Conservation (phyloP, 2,329 filamentous ascomycete genomes). For the Fusarium sp. region DNA sequence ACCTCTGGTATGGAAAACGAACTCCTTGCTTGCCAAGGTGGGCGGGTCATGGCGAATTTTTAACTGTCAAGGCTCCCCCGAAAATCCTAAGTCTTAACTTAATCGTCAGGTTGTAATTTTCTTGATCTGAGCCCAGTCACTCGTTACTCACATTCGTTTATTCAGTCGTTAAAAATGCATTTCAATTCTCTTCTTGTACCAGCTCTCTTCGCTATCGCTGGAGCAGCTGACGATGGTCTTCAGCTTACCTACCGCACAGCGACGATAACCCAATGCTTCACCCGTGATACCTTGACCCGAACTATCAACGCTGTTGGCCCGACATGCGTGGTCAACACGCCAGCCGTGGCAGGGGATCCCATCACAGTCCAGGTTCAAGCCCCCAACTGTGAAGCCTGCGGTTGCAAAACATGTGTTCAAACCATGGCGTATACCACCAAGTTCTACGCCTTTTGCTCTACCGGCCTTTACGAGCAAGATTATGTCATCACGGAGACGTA, state of each 20-base stretch:
- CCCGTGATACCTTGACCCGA: neutral
- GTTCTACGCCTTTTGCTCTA: constrained; percentile 24
- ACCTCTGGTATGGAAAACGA: neutral
- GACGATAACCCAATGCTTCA: constrained; percentile 35
- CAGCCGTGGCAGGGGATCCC: constrained; percentile 24
- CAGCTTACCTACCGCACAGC: constrained; percentile 21
- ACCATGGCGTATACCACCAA: constrained; percentile 26
- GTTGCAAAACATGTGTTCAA: constrained; percentile 30
- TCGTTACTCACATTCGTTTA: constrained; percentile 1
- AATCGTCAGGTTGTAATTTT: no score
- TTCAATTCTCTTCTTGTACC: constrained; percentile 13
- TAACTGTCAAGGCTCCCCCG: neutral
- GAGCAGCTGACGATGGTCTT: constrained; percentile 9
- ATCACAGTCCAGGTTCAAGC: constrained; percentile 30
- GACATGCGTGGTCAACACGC: constrained; percentile 9
- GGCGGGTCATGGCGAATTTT: neutral
- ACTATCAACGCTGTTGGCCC: constrained; percentile 1
- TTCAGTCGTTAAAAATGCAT: constrained; percentile 17
- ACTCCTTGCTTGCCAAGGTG: neutral
- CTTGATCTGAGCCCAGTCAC: neutral
- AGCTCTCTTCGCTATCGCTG: neutral
- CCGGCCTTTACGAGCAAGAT: constrained; percentile 30
- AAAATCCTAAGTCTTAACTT: no score
- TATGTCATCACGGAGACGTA: constrained; percentile 35
- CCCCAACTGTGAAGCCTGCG: constrained; percentile 33